Evolutionary conservation across 2,329 filamentous ascomycete genomes (phyloP).

Genomic region (Juglanconis oblonga): DNA sequence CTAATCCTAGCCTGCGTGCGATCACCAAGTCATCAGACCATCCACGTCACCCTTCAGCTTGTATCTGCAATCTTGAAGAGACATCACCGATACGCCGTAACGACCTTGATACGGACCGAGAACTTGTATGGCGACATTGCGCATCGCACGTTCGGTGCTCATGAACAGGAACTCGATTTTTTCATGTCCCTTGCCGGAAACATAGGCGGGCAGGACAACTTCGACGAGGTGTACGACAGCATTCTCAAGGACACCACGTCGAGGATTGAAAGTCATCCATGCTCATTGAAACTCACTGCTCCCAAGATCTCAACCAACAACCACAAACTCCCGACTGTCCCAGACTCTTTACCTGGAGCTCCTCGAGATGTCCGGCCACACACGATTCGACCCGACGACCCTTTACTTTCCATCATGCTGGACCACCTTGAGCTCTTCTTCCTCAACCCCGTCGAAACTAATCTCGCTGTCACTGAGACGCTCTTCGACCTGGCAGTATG

Average conservation of each 20-base stretch:
- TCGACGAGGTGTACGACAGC: constrained; percentile 70
- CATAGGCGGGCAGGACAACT: constrained; percentile 65
- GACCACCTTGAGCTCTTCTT: constrained; percentile 79
- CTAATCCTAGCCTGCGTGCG: constrained; percentile 80
- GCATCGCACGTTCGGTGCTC: constrained; percentile 67
- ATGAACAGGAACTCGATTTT: constrained; percentile 72
- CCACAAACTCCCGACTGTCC: constrained; percentile 52
- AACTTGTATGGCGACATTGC: constrained; percentile 50
- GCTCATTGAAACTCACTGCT: constrained; percentile 66
- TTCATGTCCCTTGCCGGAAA: constrained; percentile 66
- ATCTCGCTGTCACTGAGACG: constrained; percentile 80
- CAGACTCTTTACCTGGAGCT: constrained; percentile 56
- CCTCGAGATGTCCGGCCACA: constrained; percentile 60
- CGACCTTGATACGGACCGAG: constrained; percentile 69
- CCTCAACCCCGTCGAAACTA: constrained; percentile 86
- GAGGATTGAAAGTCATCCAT: constrained; percentile 69
- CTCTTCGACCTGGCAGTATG: constrained; percentile 81
- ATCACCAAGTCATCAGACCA: constrained; percentile 83
- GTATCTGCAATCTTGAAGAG: constrained; percentile 81
- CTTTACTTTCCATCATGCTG: constrained; percentile 62
- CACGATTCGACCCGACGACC: constrained; percentile 61
- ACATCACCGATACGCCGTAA: constrained; percentile 83
- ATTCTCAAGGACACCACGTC: constrained; percentile 69
- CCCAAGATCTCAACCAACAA: constrained; percentile 57
- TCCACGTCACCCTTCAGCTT: constrained; percentile 83